phyloP scores from a whole-genome alignment of 1,139 yeast genomes.

The Maudiozyma humilis region DNA sequence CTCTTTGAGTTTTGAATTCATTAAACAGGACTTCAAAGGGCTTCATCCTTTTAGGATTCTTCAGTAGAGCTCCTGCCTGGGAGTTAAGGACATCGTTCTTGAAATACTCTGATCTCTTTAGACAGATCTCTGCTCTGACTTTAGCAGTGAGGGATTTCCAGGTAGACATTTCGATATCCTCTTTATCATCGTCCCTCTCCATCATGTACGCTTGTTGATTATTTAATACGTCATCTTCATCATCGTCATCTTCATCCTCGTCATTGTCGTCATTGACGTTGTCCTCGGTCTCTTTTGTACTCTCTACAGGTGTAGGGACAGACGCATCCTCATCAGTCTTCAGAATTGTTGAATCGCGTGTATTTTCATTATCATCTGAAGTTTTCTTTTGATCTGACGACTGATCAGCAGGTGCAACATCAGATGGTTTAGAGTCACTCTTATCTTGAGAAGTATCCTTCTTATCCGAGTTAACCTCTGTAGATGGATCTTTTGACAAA shows the following conservation, averaged over 20 bases:
- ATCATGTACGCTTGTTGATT: constrained; percentile 29
- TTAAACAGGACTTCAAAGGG: constrained; percentile 27
- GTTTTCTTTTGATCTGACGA: too few relatives aligned
- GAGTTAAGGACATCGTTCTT: constrained; percentile 46
- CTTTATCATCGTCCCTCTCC: constrained; percentile 46
- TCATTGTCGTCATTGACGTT: constrained; percentile 19
- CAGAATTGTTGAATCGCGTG: background rate
- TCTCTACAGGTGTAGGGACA: background rate
- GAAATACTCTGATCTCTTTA: constrained; percentile 60
- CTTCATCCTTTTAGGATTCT: constrained; percentile 55
- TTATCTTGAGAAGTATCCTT: too few relatives aligned
- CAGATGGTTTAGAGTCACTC: too few relatives aligned
- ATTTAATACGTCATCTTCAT: constrained; percentile 27
- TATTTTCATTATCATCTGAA: background rate
- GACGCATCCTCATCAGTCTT: background rate
- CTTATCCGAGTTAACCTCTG: too few relatives aligned
- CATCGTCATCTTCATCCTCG: constrained; percentile 28
- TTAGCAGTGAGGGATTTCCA: constrained; percentile 80
- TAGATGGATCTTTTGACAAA: background rate
- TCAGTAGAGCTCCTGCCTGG: constrained; percentile 59
- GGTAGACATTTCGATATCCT: constrained; percentile 62
- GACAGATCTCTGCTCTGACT: constrained; percentile 67
- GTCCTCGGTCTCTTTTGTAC: constrained; percentile 8
- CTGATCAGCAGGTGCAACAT: too few relatives aligned
- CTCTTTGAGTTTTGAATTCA: constrained; percentile 28